Base-by-base conservation (phyloP, 306 rosid genomes). In the Acacia confusa region DNA sequence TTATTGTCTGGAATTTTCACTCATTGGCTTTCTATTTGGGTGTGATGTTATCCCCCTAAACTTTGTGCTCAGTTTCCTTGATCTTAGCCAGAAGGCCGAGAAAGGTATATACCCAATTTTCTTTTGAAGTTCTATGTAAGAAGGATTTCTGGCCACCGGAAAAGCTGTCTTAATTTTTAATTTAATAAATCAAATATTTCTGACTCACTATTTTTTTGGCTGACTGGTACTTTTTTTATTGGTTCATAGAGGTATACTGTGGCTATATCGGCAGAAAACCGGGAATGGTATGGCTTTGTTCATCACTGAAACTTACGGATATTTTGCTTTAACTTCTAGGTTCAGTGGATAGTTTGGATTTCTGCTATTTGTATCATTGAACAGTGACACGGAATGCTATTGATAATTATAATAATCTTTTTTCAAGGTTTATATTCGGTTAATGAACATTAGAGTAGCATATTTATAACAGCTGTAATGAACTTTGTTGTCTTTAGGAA, bases 241-340 rank as follows among this genome's bases (percentile, higher is more conserved):
- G 30, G 16, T 24, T 60, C 66, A 76, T 91, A 96, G 99, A 83
- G 97, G 94, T 72, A 96, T 96, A 78, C 83, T 96, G 85, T 70
- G 80, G 64, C 16, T 90, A 76, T 96, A 93, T 85, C 88, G 41
- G 87, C 92, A 91, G 87, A 85, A 88, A 85, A 89, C 97, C 83
- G 98, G 97, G 69, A 89, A 93, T 52, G 95, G 99, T 96, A 89
- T 78, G 94, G 63, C 66, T 78, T 53, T 83, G 45, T 74, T 72
- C 75, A 5, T 43, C 72, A n/a, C 34, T 76, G 72, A 36, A 69
- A 69, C 74, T 66, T 61, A 14, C 79, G 63, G 15, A 66, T 48
- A 41, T 58, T 47, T 65, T 63, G 40, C 73, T 47, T 70, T 70
- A 41, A 10, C 74, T 14, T 68, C 13, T 24, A 4, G 44, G 41